Evolutionary conservation across 2,329 filamentous ascomycete species (phyloP), one percentile per base, ranked within the genome.

Genomic region (Magnaporthiopsis rhizophila): DNA sequence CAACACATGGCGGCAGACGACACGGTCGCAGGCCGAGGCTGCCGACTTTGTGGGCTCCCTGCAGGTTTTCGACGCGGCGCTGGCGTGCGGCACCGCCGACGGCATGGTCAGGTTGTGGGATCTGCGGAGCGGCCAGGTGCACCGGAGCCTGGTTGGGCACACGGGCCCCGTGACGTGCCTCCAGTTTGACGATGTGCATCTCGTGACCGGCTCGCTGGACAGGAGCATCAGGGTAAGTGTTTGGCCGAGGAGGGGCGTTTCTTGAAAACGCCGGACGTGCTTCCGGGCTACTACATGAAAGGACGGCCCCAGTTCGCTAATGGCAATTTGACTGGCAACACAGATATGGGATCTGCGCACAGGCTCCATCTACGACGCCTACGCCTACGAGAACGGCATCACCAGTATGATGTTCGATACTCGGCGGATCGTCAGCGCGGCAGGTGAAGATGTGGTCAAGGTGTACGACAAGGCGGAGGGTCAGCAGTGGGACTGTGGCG

Each of bases 261-360:
- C 24, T 4, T 53, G 1, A 53, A 6, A 8, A 4, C 13, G 15
- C 15, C 38, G 38, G 15, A 18, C 38, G 38, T 18, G 13, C 6
- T 18, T 45, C 15, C 11, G 15, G 3, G 18, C 38, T 45, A 2
- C 13, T 45, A 45, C 15, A 36, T 3, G 24, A 18, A 13, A 24
- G n/a, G 26, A 24, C 30, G 30, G 30, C 30, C 30, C 30, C 24
- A 21, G 18, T 15, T n/a, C 26, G 21, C 50, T 57, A 34, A 63
- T 50, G 3, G 30, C 30, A 12, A 3, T 4, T 15, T 28, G 18
- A 28, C 8, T 3, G 28, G 13, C n/a, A 15, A 28, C 65, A 62
- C 72, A 98, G 93, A 98, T 99, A 74, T 99, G 95, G 95, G 95
- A 99, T 77, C 89, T 99, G 65, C 90, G 95, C 64, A 98, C 92